Percentiles rank a stretch among this genome's conserved stretches.
Evolutionary conservation across 208 protist genomes (phyloP).

Genomic region (Trypanosoma theileri): DNA sequence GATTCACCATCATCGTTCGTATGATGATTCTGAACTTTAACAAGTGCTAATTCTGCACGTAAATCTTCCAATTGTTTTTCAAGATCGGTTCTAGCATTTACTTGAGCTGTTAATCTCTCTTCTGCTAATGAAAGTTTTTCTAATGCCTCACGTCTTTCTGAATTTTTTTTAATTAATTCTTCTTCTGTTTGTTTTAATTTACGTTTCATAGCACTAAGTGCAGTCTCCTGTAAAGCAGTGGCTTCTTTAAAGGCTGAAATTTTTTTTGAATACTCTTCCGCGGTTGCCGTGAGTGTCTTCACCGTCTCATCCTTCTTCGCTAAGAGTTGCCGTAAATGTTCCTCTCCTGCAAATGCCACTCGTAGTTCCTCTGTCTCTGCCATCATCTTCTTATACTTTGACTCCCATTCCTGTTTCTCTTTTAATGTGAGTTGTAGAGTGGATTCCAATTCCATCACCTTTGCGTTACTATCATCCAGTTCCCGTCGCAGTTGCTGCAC

Average conservation of each 20-base stretch:
- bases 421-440: conserved; percentile 33
- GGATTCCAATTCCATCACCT: conserved; percentile 42
- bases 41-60: conserved; percentile 42
- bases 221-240: conserved; percentile 48
- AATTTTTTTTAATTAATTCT: conserved; percentile 42
- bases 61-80: conserved; percentile 63
- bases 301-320: conserved; percentile 60
- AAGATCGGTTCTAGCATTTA: conserved; percentile 41
- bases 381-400: conserved; percentile 53
- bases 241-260: conserved; percentile 56
- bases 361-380: conserved; percentile 30
- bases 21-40: conserved; percentile 28
- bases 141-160: conserved; percentile 50
- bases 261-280: conserved; percentile 46
- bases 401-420: conserved; percentile 40
- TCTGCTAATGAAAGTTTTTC: conserved; percentile 53
- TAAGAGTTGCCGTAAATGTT: conserved; percentile 41
- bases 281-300: conserved; percentile 39
- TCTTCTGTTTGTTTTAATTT: conserved; percentile 55
- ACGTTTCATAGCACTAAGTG: conserved; percentile 45
- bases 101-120: conserved; percentile 53
- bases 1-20: conserved; percentile 9
- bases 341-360: conserved; percentile 4
- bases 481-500: conserved; percentile 52
- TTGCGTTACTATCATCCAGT: conserved; percentile 35